These are phyloP conservation scores for Panus rudis DNA, from an alignment of 768 basidiomycete genomes.

Conservation along the genomic window DNA sequence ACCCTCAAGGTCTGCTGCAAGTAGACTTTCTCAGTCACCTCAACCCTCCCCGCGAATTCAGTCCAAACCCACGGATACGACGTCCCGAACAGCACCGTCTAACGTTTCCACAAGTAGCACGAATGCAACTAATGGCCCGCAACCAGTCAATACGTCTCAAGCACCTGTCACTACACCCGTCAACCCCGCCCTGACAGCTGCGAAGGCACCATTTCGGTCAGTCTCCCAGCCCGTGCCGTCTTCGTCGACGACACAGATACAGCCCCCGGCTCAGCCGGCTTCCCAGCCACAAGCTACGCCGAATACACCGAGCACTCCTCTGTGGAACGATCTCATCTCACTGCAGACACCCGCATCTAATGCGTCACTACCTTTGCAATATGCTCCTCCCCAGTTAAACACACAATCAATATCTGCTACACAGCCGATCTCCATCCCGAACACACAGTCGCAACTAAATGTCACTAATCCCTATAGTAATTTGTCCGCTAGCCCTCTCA, in stretches of 20 bases:
- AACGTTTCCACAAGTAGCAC: constrained; percentile 7
- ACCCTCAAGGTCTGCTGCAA: constrained; percentile 22
- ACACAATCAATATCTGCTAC: constrained; percentile 5
- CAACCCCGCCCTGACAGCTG: constrained; percentile 11
- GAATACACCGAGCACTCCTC: constrained; percentile 4
- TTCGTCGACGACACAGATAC: constrained; percentile 1
- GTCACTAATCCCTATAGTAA: constrained; percentile 13
- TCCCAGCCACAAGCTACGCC: constrained; percentile 9
- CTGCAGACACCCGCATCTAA: constrained; percentile 15
- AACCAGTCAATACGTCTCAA: no score
- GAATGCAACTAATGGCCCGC: no score
- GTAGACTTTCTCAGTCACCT: constrained; percentile 13
- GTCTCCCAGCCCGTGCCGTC: constrained; percentile 30
- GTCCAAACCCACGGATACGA: no score
- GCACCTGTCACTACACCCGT: constrained; percentile 16
- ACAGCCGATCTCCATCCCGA: constrained; percentile 11
- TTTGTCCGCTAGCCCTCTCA: constrained; percentile 15
- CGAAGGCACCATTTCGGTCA: constrained; percentile 20
- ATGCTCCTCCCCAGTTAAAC: constrained; percentile 5
- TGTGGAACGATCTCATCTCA: constrained; percentile 20
- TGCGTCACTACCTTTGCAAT: constrained; percentile 21
- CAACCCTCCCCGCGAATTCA: no score
- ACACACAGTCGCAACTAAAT: constrained; percentile 2
- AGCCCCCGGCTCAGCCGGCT: constrained; percentile 4
- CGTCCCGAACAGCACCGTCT: no score